A percentile compares a stretch with the other conserved stretches of the same genome.
These are phyloP conservation scores for Naegleria gruberi DNA, from an alignment of 208 protist genomes.

Conservation along the genomic window DNA sequence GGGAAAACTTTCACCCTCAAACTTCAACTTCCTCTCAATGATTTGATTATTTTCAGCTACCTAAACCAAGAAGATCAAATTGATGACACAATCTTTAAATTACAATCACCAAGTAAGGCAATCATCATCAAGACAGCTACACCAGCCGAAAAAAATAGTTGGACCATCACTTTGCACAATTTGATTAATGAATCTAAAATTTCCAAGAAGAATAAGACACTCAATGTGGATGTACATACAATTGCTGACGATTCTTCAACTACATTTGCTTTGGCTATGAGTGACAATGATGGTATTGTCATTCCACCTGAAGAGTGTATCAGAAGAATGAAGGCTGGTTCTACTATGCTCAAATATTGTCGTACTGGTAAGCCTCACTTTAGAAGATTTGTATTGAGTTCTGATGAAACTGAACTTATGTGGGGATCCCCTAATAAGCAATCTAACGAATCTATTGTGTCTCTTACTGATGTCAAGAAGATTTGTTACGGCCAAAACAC, in stretches of 20 bases:
- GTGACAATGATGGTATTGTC: neutral
- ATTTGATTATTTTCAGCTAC: neutral
- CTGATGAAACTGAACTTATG: neutral
- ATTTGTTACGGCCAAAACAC: neutral
- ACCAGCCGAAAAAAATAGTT: neutral
- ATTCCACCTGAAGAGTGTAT: neutral
- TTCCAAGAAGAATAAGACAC: neutral
- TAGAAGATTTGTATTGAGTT: neutral
- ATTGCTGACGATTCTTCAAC: neutral
- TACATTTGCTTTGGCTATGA: neutral
- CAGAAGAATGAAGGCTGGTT: neutral
- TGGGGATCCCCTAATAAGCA: conserved; percentile 9
- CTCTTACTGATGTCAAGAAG: conserved; percentile 6
- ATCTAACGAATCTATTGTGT: neutral
- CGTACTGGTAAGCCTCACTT: conserved; percentile 2
- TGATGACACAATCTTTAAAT: neutral
- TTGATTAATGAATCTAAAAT: neutral
- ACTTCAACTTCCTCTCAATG: neutral
- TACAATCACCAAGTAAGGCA: neutral
- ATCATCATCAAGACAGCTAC: neutral
- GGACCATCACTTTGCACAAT: neutral
- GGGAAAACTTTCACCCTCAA: neutral
- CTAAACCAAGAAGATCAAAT: neutral
- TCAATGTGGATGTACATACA: neutral
- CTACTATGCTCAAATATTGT: neutral